These are phyloP conservation scores for Agaricus subrufescens DNA, from an alignment of 768 basidiomycete species.

Conservation along the genomic window DNA sequence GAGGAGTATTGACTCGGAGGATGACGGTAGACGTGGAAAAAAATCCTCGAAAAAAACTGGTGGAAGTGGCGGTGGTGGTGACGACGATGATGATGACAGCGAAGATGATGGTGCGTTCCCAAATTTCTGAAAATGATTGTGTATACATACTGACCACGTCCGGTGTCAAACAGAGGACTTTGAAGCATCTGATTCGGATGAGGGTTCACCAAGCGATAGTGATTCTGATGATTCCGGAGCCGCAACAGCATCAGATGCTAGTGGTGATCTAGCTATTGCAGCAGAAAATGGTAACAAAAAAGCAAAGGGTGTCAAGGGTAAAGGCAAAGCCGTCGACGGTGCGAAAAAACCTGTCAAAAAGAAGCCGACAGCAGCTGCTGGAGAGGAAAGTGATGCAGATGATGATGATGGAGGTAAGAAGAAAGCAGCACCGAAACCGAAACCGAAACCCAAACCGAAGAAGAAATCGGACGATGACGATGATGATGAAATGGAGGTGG, in stretches of 20 bases:
- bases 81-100: constrained; percentile 52
- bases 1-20: constrained; percentile 75
- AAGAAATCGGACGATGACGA: constrained; percentile 30
- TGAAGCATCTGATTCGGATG: constrained; percentile 77
- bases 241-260: constrained; percentile 80
- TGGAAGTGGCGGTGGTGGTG: constrained; percentile 29
- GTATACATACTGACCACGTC: not conserved
- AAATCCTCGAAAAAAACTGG: constrained; percentile 42
- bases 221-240: constrained; percentile 69
- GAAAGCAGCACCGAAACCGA: constrained; percentile 40
- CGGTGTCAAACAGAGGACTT: constrained; percentile 69
- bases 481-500: constrained; percentile 44
- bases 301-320: constrained; percentile 28
- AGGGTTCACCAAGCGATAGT: constrained; percentile 79
- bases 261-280: constrained; percentile 67
- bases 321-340: constrained; percentile 33
- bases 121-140: not conserved
- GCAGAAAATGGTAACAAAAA: constrained; percentile 37
- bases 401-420: constrained; percentile 32
- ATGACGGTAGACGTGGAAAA: constrained; percentile 54
- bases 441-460: constrained; percentile 47
- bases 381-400: constrained; percentile 33
- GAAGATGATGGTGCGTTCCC: constrained; percentile 55
- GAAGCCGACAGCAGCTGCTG: constrained; percentile 21
- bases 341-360: constrained; percentile 15